Evolutionary conservation across 768 basidiomycete genomes (phyloP).

Genomic region (Solioccasus polychromus): DNA sequence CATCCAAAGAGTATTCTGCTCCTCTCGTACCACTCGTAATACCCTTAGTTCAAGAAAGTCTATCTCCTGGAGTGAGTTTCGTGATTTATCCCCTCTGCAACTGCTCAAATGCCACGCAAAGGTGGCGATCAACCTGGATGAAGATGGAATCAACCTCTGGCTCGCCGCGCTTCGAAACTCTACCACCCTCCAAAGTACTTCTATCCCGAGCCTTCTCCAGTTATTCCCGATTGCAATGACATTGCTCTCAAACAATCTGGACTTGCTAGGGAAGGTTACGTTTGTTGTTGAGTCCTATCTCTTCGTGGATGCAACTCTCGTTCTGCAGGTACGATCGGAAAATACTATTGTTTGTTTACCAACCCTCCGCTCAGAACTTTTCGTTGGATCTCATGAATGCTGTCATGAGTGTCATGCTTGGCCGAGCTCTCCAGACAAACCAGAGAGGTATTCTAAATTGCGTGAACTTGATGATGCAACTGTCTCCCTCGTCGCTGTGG

Average conservation of each 20-base stretch:
- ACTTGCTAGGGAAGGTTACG: conserved; percentile 67
- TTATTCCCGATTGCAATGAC: conserved; percentile 62
- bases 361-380: conserved; percentile 40
- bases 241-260: conserved; percentile 67
- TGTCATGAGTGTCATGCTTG: conserved; percentile 48
- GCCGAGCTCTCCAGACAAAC: conserved; percentile 50
- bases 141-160: conserved; percentile 79
- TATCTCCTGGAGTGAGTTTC: conserved; percentile 50
- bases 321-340: conserved; percentile 57
- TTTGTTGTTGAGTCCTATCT: conserved; percentile 75
- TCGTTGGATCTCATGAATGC: conserved; percentile 58
- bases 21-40: conserved; percentile 54
- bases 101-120: conserved; percentile 28
- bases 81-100: neutral
- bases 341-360: neutral
- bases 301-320: conserved; percentile 58
- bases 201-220: conserved; percentile 53
- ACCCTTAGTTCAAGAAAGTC: conserved; percentile 62
- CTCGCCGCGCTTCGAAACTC: conserved; percentile 65
- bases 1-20: conserved; percentile 60
- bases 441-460: conserved; percentile 60
- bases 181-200: conserved; percentile 44
- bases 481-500: conserved; percentile 64
- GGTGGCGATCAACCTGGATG: conserved; percentile 69
- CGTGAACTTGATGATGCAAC: conserved; percentile 59